Conservation (phyloP, 202 grass and related monocot genomes). For the Thinopyrum obtusiflorum region DNA sequence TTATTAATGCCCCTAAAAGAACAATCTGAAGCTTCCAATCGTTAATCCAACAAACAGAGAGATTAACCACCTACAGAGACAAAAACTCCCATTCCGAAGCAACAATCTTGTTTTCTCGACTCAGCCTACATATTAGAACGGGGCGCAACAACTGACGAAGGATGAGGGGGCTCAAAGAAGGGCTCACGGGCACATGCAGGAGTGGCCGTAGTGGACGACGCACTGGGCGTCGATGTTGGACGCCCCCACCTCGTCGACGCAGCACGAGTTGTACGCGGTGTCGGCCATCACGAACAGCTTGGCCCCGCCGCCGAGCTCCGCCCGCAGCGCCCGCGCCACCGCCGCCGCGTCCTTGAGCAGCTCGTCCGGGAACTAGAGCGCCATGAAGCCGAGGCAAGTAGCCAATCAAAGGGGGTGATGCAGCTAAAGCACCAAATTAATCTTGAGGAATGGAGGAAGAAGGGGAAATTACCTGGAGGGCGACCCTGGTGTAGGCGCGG, state of each 20-base stretch:
- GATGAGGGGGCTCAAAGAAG: background rate
- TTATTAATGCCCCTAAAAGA: background rate
- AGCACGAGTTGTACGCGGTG: constrained; percentile 88
- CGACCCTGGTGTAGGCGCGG: constrained; percentile 66
- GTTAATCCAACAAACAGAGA: background rate
- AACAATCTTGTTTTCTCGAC: background rate
- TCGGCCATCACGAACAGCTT: constrained; percentile 88
- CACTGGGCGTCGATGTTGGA: constrained; percentile 82
- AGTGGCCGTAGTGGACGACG: constrained; percentile 89
- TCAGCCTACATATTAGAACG: background rate
- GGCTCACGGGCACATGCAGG: constrained; percentile 93
- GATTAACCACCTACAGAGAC: background rate
- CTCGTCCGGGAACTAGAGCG: constrained; percentile 73
- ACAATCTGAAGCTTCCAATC: background rate
- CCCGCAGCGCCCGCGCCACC: constrained; percentile 49
- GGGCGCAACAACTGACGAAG: background rate
- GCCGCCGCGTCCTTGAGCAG: constrained; percentile 70
- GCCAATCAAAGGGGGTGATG: background rate
- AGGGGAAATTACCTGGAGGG: constrained; percentile 55
- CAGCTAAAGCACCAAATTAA: background rate
- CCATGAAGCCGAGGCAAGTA: background rate
- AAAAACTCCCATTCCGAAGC: background rate
- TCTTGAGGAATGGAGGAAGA: background rate
- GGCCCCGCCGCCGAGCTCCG: constrained; percentile 53
- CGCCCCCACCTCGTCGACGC: constrained; percentile 87